Percentiles rank a stretch among this genome's conserved stretches.
These are phyloP conservation scores for Emydomyces testavorans DNA, from an alignment of 2,329 filamentous ascomycete species.

Conservation along the genomic window DNA sequence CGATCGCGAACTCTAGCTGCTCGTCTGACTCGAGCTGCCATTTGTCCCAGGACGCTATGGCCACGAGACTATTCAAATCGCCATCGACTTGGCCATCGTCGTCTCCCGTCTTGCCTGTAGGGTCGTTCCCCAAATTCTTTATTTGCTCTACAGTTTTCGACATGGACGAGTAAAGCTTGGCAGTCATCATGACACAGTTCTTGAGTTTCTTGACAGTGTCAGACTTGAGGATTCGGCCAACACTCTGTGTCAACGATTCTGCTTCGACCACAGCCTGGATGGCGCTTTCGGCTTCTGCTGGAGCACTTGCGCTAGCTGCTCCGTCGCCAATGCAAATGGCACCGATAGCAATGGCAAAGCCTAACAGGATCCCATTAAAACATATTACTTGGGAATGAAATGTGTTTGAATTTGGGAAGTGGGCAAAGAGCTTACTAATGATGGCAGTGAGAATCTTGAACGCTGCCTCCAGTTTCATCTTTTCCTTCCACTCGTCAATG, in stretches of 20 bases:
- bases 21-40: conserved; percentile 7
- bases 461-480: not conserved
- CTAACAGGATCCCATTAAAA: not conserved
- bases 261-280: not conserved
- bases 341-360: conserved; percentile 3
- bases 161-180: not conserved
- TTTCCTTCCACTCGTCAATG: not conserved
- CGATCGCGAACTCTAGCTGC: conserved; percentile 3
- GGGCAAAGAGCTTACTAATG: not conserved
- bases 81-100: not conserved
- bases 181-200: not conserved
- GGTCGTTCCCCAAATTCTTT: not conserved
- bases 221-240: not conserved
- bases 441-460: not conserved
- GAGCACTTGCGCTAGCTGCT: not conserved
- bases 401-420: no score
- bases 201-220: not conserved
- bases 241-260: not conserved
- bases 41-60: conserved; percentile 1
- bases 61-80: not conserved
- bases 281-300: not conserved
- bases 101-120: not conserved
- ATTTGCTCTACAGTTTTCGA: not conserved
- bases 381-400: no score
- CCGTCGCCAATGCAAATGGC: not conserved